Evolutionary conservation across 2,329 filamentous ascomycete species (phyloP).

Genomic region (Aspergillus ruber): DNA sequence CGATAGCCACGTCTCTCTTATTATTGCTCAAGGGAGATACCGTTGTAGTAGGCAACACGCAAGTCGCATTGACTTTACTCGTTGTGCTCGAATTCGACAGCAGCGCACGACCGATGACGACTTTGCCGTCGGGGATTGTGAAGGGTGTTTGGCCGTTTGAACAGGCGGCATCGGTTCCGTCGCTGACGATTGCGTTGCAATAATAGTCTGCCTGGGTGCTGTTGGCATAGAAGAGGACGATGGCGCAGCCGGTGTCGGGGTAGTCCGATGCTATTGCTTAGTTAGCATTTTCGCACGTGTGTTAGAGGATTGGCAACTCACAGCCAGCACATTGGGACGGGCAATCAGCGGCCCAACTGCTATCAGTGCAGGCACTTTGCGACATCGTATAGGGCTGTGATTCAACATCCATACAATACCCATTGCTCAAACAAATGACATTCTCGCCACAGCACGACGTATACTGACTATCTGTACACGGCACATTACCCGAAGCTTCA

Average conservation of each 20-base stretch:
- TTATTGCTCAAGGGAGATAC: neutral
- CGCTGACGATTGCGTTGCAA: neutral
- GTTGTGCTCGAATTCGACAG: neutral
- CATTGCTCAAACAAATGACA: neutral
- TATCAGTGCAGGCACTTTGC: neutral
- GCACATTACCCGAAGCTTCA: neutral
- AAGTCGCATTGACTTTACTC: no score
- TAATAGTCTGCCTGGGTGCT: neutral
- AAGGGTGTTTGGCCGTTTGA: neutral
- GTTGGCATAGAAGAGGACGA: neutral
- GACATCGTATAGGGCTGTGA: neutral
- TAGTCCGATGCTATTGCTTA: neutral
- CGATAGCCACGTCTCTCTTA: neutral
- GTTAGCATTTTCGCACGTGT: no score
- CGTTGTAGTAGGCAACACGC: neutral
- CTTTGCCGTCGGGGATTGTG: neutral
- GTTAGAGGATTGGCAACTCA: neutral
- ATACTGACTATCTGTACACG: neutral
- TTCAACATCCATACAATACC: neutral
- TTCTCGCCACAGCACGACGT: neutral
- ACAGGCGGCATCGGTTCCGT: neutral
- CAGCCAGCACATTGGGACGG: neutral
- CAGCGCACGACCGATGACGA: neutral
- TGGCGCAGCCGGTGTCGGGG: neutral
- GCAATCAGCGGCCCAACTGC: neutral